Conservation (phyloP, 2,329 filamentous ascomycete species). For the Scortechinia acanthostroma region DNA sequence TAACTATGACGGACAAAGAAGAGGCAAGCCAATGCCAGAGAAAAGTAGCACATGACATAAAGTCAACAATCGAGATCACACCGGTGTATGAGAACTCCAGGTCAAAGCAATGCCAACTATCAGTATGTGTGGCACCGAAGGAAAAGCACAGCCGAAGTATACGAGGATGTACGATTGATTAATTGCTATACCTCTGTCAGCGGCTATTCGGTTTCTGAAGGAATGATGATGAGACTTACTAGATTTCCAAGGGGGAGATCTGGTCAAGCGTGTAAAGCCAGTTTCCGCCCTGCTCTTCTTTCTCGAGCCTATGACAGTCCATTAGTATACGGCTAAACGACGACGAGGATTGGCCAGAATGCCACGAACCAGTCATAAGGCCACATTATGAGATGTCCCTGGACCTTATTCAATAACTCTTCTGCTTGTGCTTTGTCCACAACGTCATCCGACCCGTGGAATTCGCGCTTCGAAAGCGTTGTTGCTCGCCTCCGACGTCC, state of each 20-base stretch:
- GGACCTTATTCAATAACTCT: slow-evolving; percentile 46
- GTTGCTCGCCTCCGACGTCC: slow-evolving; percentile 53
- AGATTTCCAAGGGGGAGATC: slow-evolving; percentile 61
- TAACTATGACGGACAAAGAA: no score
- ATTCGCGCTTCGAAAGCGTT: slow-evolving; percentile 56
- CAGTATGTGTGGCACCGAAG: no score
- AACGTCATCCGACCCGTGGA: slow-evolving; percentile 56
- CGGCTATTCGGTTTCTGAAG: neutral
- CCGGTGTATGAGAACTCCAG: no score
- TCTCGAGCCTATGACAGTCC: slow-evolving; percentile 33
- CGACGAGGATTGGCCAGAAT: no score
- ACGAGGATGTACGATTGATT: no score
- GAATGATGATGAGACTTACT: slow-evolving; percentile 27
- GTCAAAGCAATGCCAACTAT: no score
- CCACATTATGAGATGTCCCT: slow-evolving; percentile 56
- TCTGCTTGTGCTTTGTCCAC: slow-evolving; percentile 41
- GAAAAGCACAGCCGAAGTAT: no score
- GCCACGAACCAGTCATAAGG: slow-evolving; percentile 46
- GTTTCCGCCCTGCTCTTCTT: slow-evolving; percentile 54
- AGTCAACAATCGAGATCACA: no score
- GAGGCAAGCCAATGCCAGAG: no score
- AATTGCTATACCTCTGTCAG: neutral
- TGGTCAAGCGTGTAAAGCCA: slow-evolving; percentile 64
- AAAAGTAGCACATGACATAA: no score
- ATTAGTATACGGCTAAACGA: no score